A percentile compares a stretch with the other conserved stretches of the same genome.
Conservation (phyloP, 768 basidiomycete genomes). For the Exidia glandulosa region DNA sequence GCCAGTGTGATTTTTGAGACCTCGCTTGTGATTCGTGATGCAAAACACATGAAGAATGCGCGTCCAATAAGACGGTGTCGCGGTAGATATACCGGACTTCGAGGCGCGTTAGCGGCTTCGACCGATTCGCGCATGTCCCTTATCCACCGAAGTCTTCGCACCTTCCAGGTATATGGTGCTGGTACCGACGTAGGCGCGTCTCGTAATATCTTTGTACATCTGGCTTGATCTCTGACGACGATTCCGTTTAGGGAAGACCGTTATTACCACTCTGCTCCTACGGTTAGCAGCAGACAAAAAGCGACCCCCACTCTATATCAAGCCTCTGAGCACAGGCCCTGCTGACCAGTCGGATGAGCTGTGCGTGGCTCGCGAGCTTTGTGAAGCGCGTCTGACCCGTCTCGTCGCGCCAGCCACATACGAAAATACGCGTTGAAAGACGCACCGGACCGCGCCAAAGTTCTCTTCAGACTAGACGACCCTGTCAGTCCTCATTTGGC, state of each 20-base stretch:
- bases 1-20: too few species aligned
- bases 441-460: constrained; percentile 36
- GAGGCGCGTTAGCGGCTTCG: too few species aligned
- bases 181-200: constrained; percentile 95
- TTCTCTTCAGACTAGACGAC: constrained; percentile 74
- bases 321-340: constrained; percentile 87
- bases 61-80: too few species aligned
- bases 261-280: constrained; percentile 75
- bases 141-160: too few species aligned
- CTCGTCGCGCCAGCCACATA: constrained; percentile 26
- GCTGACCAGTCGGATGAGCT: constrained; percentile 71
- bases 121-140: too few species aligned
- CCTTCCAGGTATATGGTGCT: constrained; percentile 89
- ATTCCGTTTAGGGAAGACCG: too few species aligned
- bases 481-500: constrained; percentile 94
- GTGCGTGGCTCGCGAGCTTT: constrained; percentile 32
- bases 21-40: too few species aligned
- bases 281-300: constrained; percentile 56
- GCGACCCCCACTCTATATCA: constrained; percentile 56
- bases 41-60: too few species aligned
- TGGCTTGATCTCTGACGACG: too few species aligned
- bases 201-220: too few species aligned
- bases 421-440: constrained; percentile 34
- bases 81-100: too few species aligned
- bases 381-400: neutral